These are phyloP conservation scores for Apiospora aurea DNA, from an alignment of 2,329 filamentous ascomycete genomes.

Conservation along the genomic window DNA sequence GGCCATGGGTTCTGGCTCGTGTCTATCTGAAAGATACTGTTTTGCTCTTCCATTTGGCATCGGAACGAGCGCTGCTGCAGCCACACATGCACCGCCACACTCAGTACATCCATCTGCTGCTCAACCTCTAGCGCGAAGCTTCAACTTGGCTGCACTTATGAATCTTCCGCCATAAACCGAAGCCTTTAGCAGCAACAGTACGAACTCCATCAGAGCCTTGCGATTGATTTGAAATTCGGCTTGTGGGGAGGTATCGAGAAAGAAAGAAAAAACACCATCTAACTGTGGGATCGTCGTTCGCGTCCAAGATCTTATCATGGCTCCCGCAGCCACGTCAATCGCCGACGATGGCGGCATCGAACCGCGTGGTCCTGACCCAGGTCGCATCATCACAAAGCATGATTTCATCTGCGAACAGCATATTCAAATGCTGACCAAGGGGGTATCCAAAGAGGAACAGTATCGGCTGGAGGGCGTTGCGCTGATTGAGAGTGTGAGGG, in stretches of 20 bases:
- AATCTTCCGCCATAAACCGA: neutral
- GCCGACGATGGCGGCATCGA: conserved; percentile 16
- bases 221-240: neutral
- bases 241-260: no score
- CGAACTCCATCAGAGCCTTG: neutral
- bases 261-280: rapidly evolving
- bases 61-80: neutral
- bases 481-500: conserved; percentile 86
- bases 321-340: neutral
- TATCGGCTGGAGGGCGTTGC: conserved; percentile 84
- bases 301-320: neutral
- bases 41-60: neutral
- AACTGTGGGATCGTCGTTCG: neutral
- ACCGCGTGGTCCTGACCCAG: conserved; percentile 12
- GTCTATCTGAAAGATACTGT: no score
- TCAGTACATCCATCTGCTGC: neutral
- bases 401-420: conserved; percentile 23
- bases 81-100: conserved; percentile 1
- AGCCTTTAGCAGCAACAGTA: neutral
- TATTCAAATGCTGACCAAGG: conserved; percentile 10
- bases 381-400: conserved; percentile 21
- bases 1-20: no score
- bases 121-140: conserved; percentile 12
- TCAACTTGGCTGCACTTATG: conserved; percentile 7
- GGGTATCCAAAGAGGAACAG: conserved; percentile 16